These are phyloP conservation scores for Tolypocladium sp. DNA, from an alignment of 2,329 filamentous ascomycete species.

Conservation along the genomic window DNA sequence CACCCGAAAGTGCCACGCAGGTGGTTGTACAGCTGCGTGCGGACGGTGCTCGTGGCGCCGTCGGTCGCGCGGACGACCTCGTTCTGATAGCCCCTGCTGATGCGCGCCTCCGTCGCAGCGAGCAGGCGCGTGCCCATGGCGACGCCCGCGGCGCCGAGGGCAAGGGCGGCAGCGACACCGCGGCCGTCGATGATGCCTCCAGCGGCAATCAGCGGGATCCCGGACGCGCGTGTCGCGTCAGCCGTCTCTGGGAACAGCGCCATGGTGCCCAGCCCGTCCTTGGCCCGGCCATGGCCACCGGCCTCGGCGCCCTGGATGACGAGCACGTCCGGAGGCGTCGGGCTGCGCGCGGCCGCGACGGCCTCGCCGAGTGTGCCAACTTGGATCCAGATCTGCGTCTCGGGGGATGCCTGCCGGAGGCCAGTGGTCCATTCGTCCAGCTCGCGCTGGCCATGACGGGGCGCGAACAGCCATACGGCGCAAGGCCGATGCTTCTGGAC, in stretches of 20 bases:
- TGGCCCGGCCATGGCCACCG: slow-evolving; percentile 40
- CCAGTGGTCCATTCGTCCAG: slow-evolving; percentile 33
- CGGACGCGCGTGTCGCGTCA: slow-evolving; percentile 24
- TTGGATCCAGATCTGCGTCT: slow-evolving; percentile 43
- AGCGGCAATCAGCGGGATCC: slow-evolving; percentile 38
- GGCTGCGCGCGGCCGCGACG: slow-evolving; percentile 24
- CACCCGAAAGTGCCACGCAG: slow-evolving; percentile 32
- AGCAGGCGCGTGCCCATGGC: slow-evolving; percentile 58
- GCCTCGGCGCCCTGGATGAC: slow-evolving; percentile 45
- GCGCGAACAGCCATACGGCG: slow-evolving; percentile 40
- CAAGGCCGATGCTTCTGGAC: slow-evolving; percentile 21
- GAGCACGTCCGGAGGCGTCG: slow-evolving; percentile 34
- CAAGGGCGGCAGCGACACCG: slow-evolving; percentile 37
- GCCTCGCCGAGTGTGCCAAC: slow-evolving; percentile 40
- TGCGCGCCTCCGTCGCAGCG: slow-evolving; percentile 31
- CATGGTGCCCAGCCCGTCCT: slow-evolving; percentile 33
- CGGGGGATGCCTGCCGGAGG: slow-evolving; percentile 28
- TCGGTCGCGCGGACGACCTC: slow-evolving; percentile 30
- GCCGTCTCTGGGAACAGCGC: slow-evolving; percentile 39
- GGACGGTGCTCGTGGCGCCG: slow-evolving; percentile 26
- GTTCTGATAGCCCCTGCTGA: slow-evolving; percentile 30
- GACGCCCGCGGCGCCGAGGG: slow-evolving; percentile 42
- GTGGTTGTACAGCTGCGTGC: slow-evolving; percentile 35
- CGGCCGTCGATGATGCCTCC: slow-evolving; percentile 44
- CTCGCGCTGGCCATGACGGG: slow-evolving; percentile 23